Conservation (phyloP, 441 rosid genomes). For the Pelargonium myrrhifolium region DNA sequence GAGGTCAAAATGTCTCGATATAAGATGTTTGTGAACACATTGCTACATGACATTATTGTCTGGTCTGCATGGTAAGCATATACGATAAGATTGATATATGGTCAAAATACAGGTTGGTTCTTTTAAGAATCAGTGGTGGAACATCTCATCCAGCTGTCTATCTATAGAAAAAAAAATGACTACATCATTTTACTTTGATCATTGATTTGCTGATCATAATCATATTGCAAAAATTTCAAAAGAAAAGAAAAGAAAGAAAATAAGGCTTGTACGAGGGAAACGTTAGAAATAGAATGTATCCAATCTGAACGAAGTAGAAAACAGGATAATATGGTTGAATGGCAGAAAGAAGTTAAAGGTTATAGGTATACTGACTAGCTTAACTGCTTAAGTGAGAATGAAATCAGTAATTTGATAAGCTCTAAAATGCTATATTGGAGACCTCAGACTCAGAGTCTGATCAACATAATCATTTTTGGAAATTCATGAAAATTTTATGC, state of each 20-base stretch:
- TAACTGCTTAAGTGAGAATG: no score
- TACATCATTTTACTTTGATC: not conserved
- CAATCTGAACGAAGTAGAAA: not conserved
- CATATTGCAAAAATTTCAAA: not conserved
- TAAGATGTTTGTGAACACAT: no score
- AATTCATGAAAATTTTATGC: not conserved
- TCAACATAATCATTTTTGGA: not conserved
- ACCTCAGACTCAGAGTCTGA: not conserved
- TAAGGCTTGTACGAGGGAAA: not conserved
- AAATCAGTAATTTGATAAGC: no score
- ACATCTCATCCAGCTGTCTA: not conserved
- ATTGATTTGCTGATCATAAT: not conserved
- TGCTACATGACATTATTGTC: no score
- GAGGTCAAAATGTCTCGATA: no score
- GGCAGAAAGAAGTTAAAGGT: no score
- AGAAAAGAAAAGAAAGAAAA: not conserved
- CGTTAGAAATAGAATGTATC: not conserved
- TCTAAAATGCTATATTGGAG: no score
- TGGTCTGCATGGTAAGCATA: not conserved
- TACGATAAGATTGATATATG: not conserved
- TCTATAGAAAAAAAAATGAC: not conserved
- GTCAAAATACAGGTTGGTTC: not conserved
- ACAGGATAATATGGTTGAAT: no score
- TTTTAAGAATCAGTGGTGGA: not conserved
- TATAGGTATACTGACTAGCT: no score